Conservation (phyloP, 2,329 filamentous ascomycete species). For the Raffaelea deltoideospora region DNA sequence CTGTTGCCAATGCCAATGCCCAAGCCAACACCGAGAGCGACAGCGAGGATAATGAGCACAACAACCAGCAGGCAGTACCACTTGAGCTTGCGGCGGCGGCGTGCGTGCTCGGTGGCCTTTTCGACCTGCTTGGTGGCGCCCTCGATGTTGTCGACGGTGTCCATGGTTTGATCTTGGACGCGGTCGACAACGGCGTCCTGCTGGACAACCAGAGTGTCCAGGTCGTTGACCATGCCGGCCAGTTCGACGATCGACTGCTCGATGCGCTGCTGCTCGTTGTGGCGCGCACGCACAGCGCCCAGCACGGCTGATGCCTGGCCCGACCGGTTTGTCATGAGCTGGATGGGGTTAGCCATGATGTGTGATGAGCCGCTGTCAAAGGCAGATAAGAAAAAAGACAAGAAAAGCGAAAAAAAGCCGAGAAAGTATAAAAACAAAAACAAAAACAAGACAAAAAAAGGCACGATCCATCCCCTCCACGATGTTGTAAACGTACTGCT, state of each 20-base stretch:
- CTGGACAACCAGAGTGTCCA: constrained; percentile 58
- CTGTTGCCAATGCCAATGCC: constrained; percentile 25
- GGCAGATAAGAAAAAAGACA: not conserved
- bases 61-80: constrained; percentile 60
- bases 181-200: constrained; percentile 50
- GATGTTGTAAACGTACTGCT: too few relatives aligned
- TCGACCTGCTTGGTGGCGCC: constrained; percentile 55
- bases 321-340: constrained; percentile 62
- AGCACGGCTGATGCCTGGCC: constrained; percentile 60
- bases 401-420: not conserved
- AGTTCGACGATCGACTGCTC: constrained; percentile 61
- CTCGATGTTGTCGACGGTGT: constrained; percentile 51
- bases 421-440: not conserved
- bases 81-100: constrained; percentile 58
- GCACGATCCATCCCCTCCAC: too few relatives aligned
- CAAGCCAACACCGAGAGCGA: constrained; percentile 39
- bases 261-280: constrained; percentile 71
- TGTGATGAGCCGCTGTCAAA: not conserved
- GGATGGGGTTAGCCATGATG: constrained; percentile 1
- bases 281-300: constrained; percentile 64
- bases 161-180: constrained; percentile 49
- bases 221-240: constrained; percentile 54
- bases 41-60: constrained; percentile 39
- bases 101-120: constrained; percentile 51
- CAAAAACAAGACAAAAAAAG: not conserved